Evolutionary conservation across 768 basidiomycete genomes (phyloP).

Genomic region (Macrolepiota fuliginosa): DNA sequence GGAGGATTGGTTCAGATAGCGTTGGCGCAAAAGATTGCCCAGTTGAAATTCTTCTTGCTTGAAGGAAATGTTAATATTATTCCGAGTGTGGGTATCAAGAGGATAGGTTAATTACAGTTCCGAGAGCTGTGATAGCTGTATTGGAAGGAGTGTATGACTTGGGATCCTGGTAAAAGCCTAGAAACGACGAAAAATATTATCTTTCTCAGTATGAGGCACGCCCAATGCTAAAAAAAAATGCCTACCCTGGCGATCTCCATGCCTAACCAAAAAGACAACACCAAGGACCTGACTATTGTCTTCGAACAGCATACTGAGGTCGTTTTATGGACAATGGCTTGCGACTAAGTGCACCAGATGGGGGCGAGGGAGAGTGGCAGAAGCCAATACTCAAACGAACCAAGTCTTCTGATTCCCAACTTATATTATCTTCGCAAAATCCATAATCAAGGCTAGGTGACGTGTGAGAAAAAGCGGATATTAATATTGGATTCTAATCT

Average conservation of each 20-base stretch:
- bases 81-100: background rate
- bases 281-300: constrained; percentile 42
- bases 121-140: constrained; percentile 66
- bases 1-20: constrained; percentile 55
- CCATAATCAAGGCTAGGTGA: background rate
- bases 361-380: background rate
- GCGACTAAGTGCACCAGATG: background rate
- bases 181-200: background rate
- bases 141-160: constrained; percentile 51
- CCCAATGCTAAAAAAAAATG: background rate
- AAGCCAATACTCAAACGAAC: background rate
- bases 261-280: constrained; percentile 54
- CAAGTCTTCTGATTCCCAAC: background rate
- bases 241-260: constrained; percentile 55
- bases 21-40: constrained; percentile 46
- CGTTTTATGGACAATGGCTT: background rate
- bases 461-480: background rate
- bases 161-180: constrained; percentile 66
- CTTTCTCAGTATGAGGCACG: background rate
- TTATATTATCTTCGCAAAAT: background rate
- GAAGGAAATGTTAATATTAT: background rate
- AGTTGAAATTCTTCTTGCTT: constrained; percentile 60
- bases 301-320: background rate
- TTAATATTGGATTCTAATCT: background rate
- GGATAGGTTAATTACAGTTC: constrained; percentile 45